These are phyloP conservation scores for Nicotiana undulata DNA, from an alignment of 257 asterid genomes.

Conservation along the genomic window DNA sequence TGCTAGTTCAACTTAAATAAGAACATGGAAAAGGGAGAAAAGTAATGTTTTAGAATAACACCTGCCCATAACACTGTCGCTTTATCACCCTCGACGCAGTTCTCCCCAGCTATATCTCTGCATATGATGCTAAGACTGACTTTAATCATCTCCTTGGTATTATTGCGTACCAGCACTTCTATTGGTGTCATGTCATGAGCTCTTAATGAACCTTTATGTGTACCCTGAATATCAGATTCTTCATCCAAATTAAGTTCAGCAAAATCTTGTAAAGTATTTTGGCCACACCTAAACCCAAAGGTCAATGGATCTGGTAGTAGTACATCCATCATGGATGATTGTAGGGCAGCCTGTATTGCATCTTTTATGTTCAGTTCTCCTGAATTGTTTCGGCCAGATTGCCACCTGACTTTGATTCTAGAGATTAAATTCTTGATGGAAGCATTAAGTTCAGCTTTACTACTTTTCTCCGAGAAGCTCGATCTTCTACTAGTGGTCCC, in stretches of 20 bases:
- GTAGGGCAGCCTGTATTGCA: constrained; percentile 86
- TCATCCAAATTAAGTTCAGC: constrained; percentile 19
- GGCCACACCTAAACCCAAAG: constrained; percentile 84
- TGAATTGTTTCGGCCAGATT: constrained; percentile 94
- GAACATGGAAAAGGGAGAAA: neutral
- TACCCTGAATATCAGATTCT: constrained; percentile 20
- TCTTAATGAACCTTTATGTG: constrained; percentile 34
- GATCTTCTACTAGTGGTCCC: constrained; percentile 40
- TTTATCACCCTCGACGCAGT: constrained; percentile 81
- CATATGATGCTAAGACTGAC: constrained; percentile 72
- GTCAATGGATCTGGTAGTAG: constrained; percentile 94
- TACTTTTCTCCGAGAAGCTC: constrained; percentile 74
- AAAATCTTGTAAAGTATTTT: constrained; percentile 19
- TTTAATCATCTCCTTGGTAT: constrained; percentile 68
- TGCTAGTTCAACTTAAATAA: neutral
- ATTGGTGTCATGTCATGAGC: constrained; percentile 80
- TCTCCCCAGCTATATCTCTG: constrained; percentile 96
- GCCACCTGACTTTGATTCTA: constrained; percentile 91
- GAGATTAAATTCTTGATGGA: constrained; percentile 79
- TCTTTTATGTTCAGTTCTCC: constrained; percentile 94
- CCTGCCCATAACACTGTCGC: constrained; percentile 99
- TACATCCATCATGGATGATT: constrained; percentile 94
- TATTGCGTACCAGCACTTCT: constrained; percentile 93
- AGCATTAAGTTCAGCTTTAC: constrained; percentile 75
- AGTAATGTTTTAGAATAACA: constrained; percentile 19